Evolutionary conservation across 805 yeast genomes (phyloP).

Genomic region (Metschnikowia drakensbergensis): DNA sequence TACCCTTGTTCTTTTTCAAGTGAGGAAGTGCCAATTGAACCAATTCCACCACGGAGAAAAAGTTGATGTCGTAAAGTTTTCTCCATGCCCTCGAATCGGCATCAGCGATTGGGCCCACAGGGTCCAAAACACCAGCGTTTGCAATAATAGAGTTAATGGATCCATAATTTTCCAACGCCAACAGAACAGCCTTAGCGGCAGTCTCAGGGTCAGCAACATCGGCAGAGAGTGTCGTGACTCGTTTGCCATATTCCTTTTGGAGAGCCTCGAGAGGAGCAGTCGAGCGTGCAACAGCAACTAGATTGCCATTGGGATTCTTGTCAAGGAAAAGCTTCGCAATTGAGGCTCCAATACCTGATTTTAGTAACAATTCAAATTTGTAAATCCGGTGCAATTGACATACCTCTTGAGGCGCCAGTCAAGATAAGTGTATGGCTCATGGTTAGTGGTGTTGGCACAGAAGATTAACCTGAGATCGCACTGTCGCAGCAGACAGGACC

Average conservation of each 20-base stretch:
- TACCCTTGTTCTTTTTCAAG: constrained; percentile 54
- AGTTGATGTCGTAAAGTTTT: constrained; percentile 65
- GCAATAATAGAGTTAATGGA: constrained; percentile 61
- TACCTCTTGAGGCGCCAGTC: constrained; percentile 23
- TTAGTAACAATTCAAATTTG: constrained; percentile 43
- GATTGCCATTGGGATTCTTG: constrained; percentile 30
- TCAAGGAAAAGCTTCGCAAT: constrained; percentile 53
- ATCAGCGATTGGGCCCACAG: constrained; percentile 55
- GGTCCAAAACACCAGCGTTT: constrained; percentile 82
- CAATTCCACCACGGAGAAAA: constrained; percentile 68
- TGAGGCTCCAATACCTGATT: constrained; percentile 74
- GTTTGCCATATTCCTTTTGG: constrained; percentile 40
- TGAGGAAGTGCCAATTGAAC: constrained; percentile 54
- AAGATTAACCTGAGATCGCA: background rate
- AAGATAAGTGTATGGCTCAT: constrained; percentile 22
- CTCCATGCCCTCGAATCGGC: constrained; percentile 60
- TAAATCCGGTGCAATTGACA: constrained; percentile 1
- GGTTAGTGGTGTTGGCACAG: background rate
- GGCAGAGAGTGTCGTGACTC: constrained; percentile 52
- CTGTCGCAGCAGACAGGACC: background rate
- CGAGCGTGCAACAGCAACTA: constrained; percentile 74
- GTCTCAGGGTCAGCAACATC: constrained; percentile 51
- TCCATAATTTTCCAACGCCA: constrained; percentile 51
- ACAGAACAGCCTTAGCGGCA: constrained; percentile 36
- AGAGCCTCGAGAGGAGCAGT: constrained; percentile 43